A percentile compares a stretch with the other conserved stretches of the same genome.
These are phyloP conservation scores for Colletotrichum spaethianum DNA, from an alignment of 2,329 filamentous ascomycete species.

Conservation along the genomic window DNA sequence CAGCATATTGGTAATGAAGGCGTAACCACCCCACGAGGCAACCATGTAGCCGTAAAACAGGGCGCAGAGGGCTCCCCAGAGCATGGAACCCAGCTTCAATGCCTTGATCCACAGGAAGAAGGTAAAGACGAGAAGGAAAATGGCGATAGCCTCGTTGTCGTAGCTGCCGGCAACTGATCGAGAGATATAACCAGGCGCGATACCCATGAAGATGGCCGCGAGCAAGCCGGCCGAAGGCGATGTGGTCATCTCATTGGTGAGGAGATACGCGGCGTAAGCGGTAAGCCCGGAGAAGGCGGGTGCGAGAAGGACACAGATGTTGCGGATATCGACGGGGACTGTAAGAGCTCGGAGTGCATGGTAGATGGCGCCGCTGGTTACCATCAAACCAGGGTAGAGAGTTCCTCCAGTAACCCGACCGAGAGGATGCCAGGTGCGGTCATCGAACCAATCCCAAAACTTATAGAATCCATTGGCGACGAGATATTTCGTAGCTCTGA, in stretches of 20 bases:
- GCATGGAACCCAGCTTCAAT: constrained; percentile 93
- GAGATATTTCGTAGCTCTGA: constrained; percentile 97
- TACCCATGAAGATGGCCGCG: constrained; percentile 96
- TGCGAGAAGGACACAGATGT: constrained; percentile 97
- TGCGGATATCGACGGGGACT: constrained; percentile 96
- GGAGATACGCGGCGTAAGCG: constrained; percentile 91
- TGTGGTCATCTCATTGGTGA: constrained; percentile 98
- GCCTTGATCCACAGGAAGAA: constrained; percentile 99
- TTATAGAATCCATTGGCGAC: constrained; percentile 97
- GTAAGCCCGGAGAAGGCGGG: constrained; percentile 96
- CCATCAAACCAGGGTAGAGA: constrained; percentile 99
- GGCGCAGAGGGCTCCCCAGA: constrained; percentile 95
- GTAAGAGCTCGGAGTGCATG: constrained; percentile 90
- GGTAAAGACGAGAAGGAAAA: constrained; percentile 98
- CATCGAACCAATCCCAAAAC: constrained; percentile 99
- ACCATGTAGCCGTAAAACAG: constrained; percentile 99
- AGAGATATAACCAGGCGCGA: constrained; percentile 97
- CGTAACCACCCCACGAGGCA: constrained; percentile 98
- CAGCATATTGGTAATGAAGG: constrained; percentile 98
- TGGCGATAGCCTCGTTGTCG: constrained; percentile 99
- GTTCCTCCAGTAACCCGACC: constrained; percentile 98
- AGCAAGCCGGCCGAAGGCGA: constrained; percentile 95
- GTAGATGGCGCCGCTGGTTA: constrained; percentile 97
- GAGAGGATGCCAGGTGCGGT: constrained; percentile 99
- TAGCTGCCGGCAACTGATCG: constrained; percentile 98